Base-by-base conservation (phyloP, 768 basidiomycete genomes). In the Collybiopsis confluens region DNA sequence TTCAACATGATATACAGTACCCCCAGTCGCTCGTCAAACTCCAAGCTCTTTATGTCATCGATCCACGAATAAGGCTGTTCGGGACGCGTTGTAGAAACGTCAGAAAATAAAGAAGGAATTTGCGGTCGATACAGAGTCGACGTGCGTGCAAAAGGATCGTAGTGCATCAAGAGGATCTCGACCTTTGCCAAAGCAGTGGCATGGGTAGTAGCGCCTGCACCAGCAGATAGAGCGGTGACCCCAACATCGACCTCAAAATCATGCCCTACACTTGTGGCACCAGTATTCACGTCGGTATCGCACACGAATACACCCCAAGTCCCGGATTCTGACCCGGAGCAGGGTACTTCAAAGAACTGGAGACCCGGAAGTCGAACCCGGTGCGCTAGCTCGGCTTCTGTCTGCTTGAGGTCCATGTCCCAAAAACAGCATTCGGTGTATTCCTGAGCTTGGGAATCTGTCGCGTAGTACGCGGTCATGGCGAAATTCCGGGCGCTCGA, bases 231-330 rank as follows among this genome's bases (percentile, higher is more conserved):
- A 18, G 28, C 16, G 16, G n/a, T 23, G 45, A 47, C 33, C 18
- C 26, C 46, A 35, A 47, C 46, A 18, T 47, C 46, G 16, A 47
- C 33, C 33, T 47, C 46, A 8, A 47, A 47, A 35, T 47, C 46
- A 21, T 47, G 46, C 15, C 30, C 46, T n/a, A 45, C 15, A 27
- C 16, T 15, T 8, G n/a, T 18, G 4, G 11, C 33, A 5, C 23
- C 30, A 8, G 18, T 4, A 24, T 36, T 20, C 33, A 21, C 4
- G 20, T 46, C 30, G 6, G n/a, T 7, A 37, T 24, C 23, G 35
- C 47, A 48, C 20, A 37, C 21, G 15, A 47, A 48, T 24, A 16
- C 35, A 21, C 47, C 47, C 47, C 47, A 48, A 24, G 47, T 13
- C 23, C 47, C 47, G 13, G 47, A 48, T 35, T 48, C 47, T 8